Percentiles rank a stretch among this genome's conserved stretches.
These are phyloP conservation scores for Pisolithus sp. DNA, from an alignment of 768 basidiomycete genomes.

Conservation along the genomic window DNA sequence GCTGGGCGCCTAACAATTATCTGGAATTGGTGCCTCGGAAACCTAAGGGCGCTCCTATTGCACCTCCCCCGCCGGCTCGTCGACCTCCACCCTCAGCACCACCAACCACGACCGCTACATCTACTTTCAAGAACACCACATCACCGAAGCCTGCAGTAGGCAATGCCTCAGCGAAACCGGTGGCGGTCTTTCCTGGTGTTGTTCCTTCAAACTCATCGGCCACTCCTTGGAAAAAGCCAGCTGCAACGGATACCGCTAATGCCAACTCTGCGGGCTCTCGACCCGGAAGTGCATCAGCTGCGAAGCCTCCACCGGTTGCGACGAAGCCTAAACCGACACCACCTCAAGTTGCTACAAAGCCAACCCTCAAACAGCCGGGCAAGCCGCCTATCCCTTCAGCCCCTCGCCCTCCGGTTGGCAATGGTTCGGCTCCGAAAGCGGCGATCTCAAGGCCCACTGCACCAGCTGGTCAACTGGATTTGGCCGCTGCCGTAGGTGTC, in stretches of 20 bases:
- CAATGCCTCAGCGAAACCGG: slow-evolving; percentile 64
- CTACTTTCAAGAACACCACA: slow-evolving; percentile 29
- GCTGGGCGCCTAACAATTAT: slow-evolving; percentile 95
- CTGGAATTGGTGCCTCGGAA: slow-evolving; percentile 73
- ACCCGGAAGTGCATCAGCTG: slow-evolving; percentile 43
- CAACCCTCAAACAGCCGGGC: slow-evolving; percentile 42
- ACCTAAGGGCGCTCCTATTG: slow-evolving; percentile 55
- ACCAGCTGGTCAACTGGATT: slow-evolving; percentile 61
- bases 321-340: slow-evolving; percentile 60
- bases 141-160: slow-evolving; percentile 43
- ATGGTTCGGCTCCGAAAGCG: slow-evolving; percentile 32
- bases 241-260: slow-evolving; percentile 28
- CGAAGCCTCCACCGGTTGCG: slow-evolving; percentile 52
- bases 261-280: slow-evolving; percentile 42
- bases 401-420: slow-evolving; percentile 38
- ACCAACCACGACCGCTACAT: slow-evolving; percentile 28
- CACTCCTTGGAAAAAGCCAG: slow-evolving; percentile 66
- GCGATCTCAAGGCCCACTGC: slow-evolving; percentile 37
- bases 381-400: slow-evolving; percentile 63
- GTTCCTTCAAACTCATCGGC: slow-evolving; percentile 58
- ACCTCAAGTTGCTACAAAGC: slow-evolving; percentile 52
- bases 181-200: slow-evolving; percentile 80
- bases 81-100: slow-evolving; percentile 41
- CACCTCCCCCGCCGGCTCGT: slow-evolving; percentile 61
- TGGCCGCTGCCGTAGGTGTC: slow-evolving; percentile 71